Conservation (phyloP, 352 stramenopile genomes). For the Phytophthora idaei region DNA sequence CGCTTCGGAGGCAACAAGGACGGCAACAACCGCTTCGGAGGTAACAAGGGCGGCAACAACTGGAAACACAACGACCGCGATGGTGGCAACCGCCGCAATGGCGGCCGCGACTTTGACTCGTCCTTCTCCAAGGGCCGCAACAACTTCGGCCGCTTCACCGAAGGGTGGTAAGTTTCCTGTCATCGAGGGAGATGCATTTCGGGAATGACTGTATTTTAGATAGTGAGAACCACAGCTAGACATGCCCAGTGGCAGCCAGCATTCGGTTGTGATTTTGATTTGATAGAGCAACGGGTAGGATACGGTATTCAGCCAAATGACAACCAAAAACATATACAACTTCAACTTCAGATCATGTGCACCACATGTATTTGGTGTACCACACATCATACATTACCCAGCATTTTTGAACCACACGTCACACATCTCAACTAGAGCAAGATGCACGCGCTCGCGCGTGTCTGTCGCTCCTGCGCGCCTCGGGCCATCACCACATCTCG, state of each 20-base stretch:
- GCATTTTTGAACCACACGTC: slow-evolving; percentile 7
- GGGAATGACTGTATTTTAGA: slow-evolving; percentile 44
- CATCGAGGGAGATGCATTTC: slow-evolving; percentile 7
- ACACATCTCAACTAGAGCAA: slow-evolving; percentile 1
- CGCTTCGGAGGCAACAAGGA: slow-evolving; percentile 30
- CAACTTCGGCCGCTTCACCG: slow-evolving; percentile 40
- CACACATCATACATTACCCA: background rate
- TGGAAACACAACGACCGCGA: slow-evolving; percentile 35
- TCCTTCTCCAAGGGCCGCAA: slow-evolving; percentile 55
- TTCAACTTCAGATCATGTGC: background rate
- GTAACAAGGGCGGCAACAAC: slow-evolving; percentile 33
- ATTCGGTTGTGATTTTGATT: slow-evolving; percentile 31
- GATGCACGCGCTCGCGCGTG: slow-evolving; percentile 7
- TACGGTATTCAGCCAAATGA: slow-evolving; percentile 27
- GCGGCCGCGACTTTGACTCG: slow-evolving; percentile 46
- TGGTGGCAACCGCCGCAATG: slow-evolving; percentile 21
- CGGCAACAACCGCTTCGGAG: slow-evolving; percentile 31
- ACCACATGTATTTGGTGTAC: slow-evolving; percentile 4
- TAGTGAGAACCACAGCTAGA: slow-evolving; percentile 34
- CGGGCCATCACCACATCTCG: background rate
- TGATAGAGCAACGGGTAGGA: slow-evolving; percentile 25
- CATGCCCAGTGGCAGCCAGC: slow-evolving; percentile 14
- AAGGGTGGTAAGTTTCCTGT: slow-evolving; percentile 26
- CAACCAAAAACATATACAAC: slow-evolving; percentile 4
- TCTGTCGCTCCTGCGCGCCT: slow-evolving; percentile 3